Percentiles rank a stretch among this genome's conserved stretches.
Evolutionary conservation across 495 filamentous ascomycete species (phyloP).

Genomic region (Neurospora pannonica): DNA sequence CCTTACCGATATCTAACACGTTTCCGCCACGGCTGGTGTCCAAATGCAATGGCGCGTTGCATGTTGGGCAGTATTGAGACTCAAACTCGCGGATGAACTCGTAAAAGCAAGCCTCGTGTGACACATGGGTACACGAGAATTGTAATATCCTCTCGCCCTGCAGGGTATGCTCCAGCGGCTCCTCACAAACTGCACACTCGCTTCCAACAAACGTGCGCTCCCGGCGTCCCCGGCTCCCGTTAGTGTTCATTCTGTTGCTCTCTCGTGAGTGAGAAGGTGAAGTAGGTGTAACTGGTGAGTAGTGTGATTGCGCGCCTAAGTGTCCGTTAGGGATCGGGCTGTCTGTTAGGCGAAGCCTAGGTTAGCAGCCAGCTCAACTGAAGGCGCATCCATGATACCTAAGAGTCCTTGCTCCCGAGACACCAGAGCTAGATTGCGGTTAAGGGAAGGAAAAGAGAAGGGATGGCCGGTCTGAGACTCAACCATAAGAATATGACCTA

Average conservation of each 20-base stretch:
- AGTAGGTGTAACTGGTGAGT: constrained; percentile 30
- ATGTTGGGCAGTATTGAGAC: constrained; percentile 89
- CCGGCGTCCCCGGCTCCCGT: constrained; percentile 70
- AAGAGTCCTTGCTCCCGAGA: background rate
- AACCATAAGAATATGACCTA: constrained; percentile 17
- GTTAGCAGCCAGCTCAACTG: background rate
- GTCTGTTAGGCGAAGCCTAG: constrained; percentile 16
- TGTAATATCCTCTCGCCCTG: constrained; percentile 92
- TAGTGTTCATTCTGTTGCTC: constrained; percentile 60
- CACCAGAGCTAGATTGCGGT: background rate
- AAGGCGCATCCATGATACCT: constrained; percentile 4
- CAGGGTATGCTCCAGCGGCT: constrained; percentile 92
- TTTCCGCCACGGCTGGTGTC: constrained; percentile 95
- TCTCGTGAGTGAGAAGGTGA: constrained; percentile 28
- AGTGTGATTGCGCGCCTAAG: constrained; percentile 35
- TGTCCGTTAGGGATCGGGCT: constrained; percentile 28
- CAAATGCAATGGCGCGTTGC: constrained; percentile 83
- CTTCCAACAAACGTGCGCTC: constrained; percentile 93
- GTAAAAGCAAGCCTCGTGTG: constrained; percentile 98
- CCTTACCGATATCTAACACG: constrained; percentile 79
- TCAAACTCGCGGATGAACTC: constrained; percentile 96
- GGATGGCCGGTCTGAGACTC: background rate
- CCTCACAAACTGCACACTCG: constrained; percentile 94
- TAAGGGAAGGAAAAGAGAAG: background rate
- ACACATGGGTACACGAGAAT: constrained; percentile 91